Percentiles rank a stretch among this genome's conserved stretches.
phyloP scores from a whole-genome alignment of 2,329 filamentous ascomycete species.

The Ophiostoma australiae region DNA sequence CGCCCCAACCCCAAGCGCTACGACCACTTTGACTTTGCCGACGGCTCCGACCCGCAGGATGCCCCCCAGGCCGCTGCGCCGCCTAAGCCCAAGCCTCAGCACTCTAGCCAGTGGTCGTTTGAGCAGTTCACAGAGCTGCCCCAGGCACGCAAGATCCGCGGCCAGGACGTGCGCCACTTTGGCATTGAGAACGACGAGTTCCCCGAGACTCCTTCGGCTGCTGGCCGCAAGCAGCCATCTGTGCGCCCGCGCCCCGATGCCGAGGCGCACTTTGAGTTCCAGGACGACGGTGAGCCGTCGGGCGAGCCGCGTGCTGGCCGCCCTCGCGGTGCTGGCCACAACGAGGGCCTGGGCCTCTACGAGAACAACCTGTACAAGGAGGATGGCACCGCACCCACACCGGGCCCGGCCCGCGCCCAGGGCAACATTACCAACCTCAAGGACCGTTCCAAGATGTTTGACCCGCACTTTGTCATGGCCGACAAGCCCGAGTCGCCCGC shows the following conservation, averaged over 20 bases:
- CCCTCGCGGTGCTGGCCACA: constrained; percentile 54
- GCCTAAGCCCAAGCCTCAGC: constrained; percentile 53
- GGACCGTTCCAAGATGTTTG: constrained; percentile 70
- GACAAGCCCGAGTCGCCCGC: constrained; percentile 55
- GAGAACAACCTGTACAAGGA: constrained; percentile 68
- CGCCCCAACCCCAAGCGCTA: constrained; percentile 74
- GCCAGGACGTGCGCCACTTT: constrained; percentile 73
- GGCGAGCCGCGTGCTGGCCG: constrained; percentile 44
- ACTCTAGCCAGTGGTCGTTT: constrained; percentile 77
- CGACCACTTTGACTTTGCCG: constrained; percentile 77
- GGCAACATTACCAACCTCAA: constrained; percentile 67
- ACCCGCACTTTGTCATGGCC: constrained; percentile 68
- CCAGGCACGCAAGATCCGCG: constrained; percentile 56
- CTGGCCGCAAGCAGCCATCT: constrained; percentile 48
- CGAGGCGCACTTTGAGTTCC: constrained; percentile 76
- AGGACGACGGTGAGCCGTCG: constrained; percentile 64
- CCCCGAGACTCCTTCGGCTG: constrained; percentile 48
- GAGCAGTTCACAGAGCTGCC: constrained; percentile 74
- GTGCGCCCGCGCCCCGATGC: constrained; percentile 71
- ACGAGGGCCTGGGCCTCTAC: constrained; percentile 68
- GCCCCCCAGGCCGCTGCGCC: constrained; percentile 41
- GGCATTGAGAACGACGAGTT: constrained; percentile 63
- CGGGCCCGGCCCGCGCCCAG: constrained; percentile 45
- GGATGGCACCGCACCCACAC: constrained; percentile 42
- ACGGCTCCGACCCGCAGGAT: constrained; percentile 54